Percentiles rank a stretch among this genome's conserved stretches.
Conservation (phyloP, 169 alveolate genomes). For the Cryptosporidium felis region DNA sequence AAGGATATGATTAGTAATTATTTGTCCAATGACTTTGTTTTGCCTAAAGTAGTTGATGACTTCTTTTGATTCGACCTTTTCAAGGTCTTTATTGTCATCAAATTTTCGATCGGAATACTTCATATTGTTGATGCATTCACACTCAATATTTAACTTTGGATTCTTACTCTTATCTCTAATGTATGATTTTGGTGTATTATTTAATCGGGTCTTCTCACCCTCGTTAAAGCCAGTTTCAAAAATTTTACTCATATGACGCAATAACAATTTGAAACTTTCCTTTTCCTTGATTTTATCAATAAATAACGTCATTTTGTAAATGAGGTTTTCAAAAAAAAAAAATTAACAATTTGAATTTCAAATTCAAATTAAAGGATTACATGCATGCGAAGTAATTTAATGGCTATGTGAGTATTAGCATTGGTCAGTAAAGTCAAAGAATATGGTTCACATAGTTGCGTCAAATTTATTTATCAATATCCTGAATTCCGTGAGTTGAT, state of each 20-base stretch:
- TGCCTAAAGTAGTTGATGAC: not conserved
- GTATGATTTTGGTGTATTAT: not conserved
- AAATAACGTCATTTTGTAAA: not conserved
- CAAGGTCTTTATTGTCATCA: conserved; percentile 3
- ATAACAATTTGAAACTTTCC: not conserved
- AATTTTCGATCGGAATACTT: not conserved
- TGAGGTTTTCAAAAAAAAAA: not conserved
- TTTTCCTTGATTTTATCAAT: not conserved
- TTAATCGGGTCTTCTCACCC: not conserved
- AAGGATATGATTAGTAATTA: conserved; percentile 10
- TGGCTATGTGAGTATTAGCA: not conserved
- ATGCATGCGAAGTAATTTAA: conserved; percentile 4
- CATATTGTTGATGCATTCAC: not conserved
- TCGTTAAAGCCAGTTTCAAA: not conserved
- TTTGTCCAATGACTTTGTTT: not conserved
- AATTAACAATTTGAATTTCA: too few relatives aligned
- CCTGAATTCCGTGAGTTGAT: conserved; percentile 14
- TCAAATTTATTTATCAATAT: not conserved
- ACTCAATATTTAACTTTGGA: not conserved
- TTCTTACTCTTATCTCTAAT: not conserved
- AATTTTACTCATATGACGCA: not conserved
- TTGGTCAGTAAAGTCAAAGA: not conserved
- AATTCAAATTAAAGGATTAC: not conserved
- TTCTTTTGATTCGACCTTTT: conserved; percentile 2
- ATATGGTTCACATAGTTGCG: not conserved